Evolutionary conservation across 257 asterid genomes (phyloP), one percentile per base, ranked within the genome.

Genomic region (Primulina tabacum): DNA sequence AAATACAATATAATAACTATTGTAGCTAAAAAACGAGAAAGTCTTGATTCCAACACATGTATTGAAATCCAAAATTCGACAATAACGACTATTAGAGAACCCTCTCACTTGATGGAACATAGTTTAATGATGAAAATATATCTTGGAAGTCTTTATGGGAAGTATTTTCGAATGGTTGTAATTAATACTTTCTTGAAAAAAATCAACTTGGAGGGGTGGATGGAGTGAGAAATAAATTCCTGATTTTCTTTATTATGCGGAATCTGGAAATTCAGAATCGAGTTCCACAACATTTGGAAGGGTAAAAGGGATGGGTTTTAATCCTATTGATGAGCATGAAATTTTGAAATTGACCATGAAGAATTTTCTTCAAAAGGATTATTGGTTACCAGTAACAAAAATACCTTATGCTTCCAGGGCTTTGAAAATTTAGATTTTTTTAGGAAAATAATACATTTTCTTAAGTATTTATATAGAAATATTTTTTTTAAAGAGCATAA

Each of bases 141-240:
- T 64, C 70, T 71, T 50, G 76, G 76, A 7, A 50, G 76, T 38
- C 76, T 70, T 21, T 71, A 70, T 70, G 62, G 28, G 29, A 20
- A 20, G 11, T 71, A 52, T 18, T 52, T 70, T 3, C 20, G 43
- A 29, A 71, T 70, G 1, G 69, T 71, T 4, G 7, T 71, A 0
- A 8, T 71, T 32, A 37, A 32, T 3, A 26, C 61, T 61, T n/a
- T 11, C 2, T 40, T 71, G 6, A 55, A 62, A 6, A 34, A 40
- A 9, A 9, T 61, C 7, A 35, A 61, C 4, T 52, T 61, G 5
- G 75, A 28, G n/a, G 6, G 73, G 75, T 1, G 62, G 75, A 69
- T 8, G 47, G 14, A 6, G 3, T 2, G 62, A 69, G 20, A 7
- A 2, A 4, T 5, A 0, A 50, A 32, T n/a, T 62, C 18, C 67